These are phyloP conservation scores for Coccomyxa sp. DNA, from an alignment of 139 green algal genomes.

Conservation along the genomic window DNA sequence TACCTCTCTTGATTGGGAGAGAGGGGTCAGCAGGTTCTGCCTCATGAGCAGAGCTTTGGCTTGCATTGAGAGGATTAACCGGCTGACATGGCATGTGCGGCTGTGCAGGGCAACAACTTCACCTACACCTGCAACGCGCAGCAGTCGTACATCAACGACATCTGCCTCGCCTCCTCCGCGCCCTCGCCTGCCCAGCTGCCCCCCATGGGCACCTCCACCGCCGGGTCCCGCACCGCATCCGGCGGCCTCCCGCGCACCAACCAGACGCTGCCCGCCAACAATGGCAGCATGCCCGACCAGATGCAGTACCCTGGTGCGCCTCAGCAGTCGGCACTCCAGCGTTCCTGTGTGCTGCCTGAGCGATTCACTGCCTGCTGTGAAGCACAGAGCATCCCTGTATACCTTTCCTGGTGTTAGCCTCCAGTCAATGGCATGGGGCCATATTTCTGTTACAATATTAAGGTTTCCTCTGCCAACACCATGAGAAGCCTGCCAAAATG, in stretches of 20 bases:
- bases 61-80: neutral
- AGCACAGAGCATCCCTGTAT: neutral
- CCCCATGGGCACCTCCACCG: neutral
- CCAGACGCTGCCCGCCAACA: neutral
- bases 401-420: neutral
- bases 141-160: slow-evolving; percentile 3
- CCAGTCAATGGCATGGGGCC: neutral
- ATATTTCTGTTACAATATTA: neutral
- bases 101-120: slow-evolving; percentile 2
- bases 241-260: neutral
- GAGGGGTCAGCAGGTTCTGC: no score
- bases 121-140: neutral
- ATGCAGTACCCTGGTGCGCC: neutral
- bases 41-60: no score
- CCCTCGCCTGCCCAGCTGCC: neutral
- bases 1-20: no score
- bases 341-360: neutral
- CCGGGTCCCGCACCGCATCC: neutral
- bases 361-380: neutral
- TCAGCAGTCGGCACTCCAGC: neutral
- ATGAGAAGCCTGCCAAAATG: neutral
- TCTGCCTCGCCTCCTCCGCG: neutral
- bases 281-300: neutral
- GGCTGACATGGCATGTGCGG: neutral
- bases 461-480: neutral